A percentile compares a stretch with the other conserved stretches of the same genome.
These are phyloP conservation scores for Thelephora terrestris DNA, from an alignment of 1,284 basidiomycete genomes.

Conservation along the genomic window DNA sequence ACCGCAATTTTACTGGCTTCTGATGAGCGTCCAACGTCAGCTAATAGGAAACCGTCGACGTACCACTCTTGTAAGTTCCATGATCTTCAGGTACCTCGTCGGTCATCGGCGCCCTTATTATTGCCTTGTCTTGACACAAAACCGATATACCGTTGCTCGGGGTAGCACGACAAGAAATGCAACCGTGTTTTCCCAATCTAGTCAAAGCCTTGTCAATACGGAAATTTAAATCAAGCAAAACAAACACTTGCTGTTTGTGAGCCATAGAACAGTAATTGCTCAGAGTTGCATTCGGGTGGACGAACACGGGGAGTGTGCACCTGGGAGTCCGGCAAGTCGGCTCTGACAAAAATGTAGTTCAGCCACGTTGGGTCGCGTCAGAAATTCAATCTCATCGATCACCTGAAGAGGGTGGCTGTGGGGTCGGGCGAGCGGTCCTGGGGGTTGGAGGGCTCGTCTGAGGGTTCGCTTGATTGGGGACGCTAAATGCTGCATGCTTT, in stretches of 20 bases:
- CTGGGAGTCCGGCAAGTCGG: slow-evolving; percentile 40
- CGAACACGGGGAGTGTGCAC: slow-evolving; percentile 29
- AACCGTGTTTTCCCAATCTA: slow-evolving; percentile 47
- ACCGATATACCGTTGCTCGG: too few species aligned
- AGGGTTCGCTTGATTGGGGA: not conserved
- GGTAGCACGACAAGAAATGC: too few species aligned
- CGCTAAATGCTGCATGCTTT: slow-evolving; percentile 25
- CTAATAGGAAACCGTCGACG: slow-evolving; percentile 1
- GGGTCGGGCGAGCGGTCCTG: not conserved
- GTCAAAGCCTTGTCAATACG: slow-evolving; percentile 44
- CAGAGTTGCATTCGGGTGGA: slow-evolving; percentile 21
- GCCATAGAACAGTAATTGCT: slow-evolving; percentile 37
- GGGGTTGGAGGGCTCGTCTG: not conserved
- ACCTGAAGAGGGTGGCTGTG: too few species aligned
- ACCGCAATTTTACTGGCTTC: slow-evolving; percentile 45
- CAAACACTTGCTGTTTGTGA: slow-evolving; percentile 39
- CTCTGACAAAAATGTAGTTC: slow-evolving; percentile 34
- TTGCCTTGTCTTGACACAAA: slow-evolving; percentile 42
- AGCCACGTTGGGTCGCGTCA: too few species aligned
- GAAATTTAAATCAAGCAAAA: slow-evolving; percentile 43
- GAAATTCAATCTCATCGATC: too few species aligned
- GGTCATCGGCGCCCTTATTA: slow-evolving; percentile 40
- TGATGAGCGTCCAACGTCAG: not conserved
- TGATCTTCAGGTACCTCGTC: slow-evolving; percentile 51
- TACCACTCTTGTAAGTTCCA: slow-evolving; percentile 53